Base-by-base conservation (phyloP, 495 filamentous ascomycete genomes). In the Clohesyomyces aquaticus region DNA sequence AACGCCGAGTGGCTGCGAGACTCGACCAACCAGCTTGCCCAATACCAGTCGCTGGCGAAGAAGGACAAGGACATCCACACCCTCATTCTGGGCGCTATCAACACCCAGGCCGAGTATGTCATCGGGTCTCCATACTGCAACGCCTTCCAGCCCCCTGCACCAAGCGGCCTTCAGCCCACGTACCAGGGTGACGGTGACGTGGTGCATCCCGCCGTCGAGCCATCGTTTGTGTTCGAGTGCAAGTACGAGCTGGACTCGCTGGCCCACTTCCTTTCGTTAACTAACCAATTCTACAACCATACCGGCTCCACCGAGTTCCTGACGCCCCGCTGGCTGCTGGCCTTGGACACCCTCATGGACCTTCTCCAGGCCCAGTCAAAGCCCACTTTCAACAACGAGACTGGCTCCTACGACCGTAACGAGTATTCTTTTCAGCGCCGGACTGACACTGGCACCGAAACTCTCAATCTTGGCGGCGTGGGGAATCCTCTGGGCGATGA, bases 181-280 rank as follows among this genome's bases (percentile, higher is more conserved):
- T 79, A 78, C 55, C 95, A 89, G 67, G 88, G 89, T 1, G 88
- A 95, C 67, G 82, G 86, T 26, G 94, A 99, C 70, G 77, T 70
- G 14, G 94, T 99, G 0, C 91, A 96, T 69, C 94, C 94, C 0
- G 78, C 79, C 1, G 97, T 94, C 71, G 91, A 96, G 68, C 87
- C 86, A 6, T 83, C 83, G 0, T 82, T 84, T 52, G 94, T 99
- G 10, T 99, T 94, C 70, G 94, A 99, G 74, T 99, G 94, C 82
- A 99, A 99, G 76, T 99, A 97, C 76, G 94, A 99, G 77, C 83
- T 99, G 4, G 94, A 99, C 74, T 97, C 93, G 1, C 82, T 99
- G 0, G 94, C 92, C 2, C 85, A 91, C 72, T 99, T 99, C 76
- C 85, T 99, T 12, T 82, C 88, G 3, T 77, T 99, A 41, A 85